Percentiles rank a stretch among this genome's conserved stretches.
phyloP scores from a whole-genome alignment of 768 basidiomycete species.

The Boletus reticuloceps region DNA sequence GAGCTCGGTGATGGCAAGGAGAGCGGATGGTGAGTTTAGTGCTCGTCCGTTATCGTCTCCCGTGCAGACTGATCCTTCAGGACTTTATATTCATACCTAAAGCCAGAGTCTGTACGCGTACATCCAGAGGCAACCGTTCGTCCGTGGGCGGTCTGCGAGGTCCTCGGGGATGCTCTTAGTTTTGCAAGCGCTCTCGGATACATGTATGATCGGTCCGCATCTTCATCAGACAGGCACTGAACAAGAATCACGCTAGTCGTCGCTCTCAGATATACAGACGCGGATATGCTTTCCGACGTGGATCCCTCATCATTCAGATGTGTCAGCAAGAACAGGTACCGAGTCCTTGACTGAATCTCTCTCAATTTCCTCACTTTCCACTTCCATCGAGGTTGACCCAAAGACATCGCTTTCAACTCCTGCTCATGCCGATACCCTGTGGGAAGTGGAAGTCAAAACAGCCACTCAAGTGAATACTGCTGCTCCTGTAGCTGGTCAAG shows the following conservation, averaged over 20 bases:
- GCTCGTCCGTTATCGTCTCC: neutral
- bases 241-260: slow-evolving; percentile 37
- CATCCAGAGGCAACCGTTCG: slow-evolving; percentile 87
- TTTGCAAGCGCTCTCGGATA: slow-evolving; percentile 83
- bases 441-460: slow-evolving; percentile 89
- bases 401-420: slow-evolving; percentile 74
- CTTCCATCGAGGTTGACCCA: slow-evolving; percentile 55
- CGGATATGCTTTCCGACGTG: slow-evolving; percentile 74
- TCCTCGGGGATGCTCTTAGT: slow-evolving; percentile 74
- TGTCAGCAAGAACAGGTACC: slow-evolving; percentile 80
- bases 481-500: slow-evolving; percentile 24
- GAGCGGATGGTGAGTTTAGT: slow-evolving; percentile 56
- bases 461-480: slow-evolving; percentile 75
- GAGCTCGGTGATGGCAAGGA: slow-evolving; percentile 57
- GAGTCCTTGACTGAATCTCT: neutral
- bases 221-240: neutral
- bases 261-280: slow-evolving; percentile 79
- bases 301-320: slow-evolving; percentile 71
- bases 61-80: slow-evolving; percentile 33
- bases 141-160: slow-evolving; percentile 78
- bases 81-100: slow-evolving; percentile 77
- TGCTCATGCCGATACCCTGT: slow-evolving; percentile 76
- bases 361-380: neutral
- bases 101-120: slow-evolving; percentile 79
- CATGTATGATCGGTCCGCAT: slow-evolving; percentile 41